phyloP scores from a whole-genome alignment of 2,329 filamentous ascomycete species.

The Colletotrichum gigasporum region DNA sequence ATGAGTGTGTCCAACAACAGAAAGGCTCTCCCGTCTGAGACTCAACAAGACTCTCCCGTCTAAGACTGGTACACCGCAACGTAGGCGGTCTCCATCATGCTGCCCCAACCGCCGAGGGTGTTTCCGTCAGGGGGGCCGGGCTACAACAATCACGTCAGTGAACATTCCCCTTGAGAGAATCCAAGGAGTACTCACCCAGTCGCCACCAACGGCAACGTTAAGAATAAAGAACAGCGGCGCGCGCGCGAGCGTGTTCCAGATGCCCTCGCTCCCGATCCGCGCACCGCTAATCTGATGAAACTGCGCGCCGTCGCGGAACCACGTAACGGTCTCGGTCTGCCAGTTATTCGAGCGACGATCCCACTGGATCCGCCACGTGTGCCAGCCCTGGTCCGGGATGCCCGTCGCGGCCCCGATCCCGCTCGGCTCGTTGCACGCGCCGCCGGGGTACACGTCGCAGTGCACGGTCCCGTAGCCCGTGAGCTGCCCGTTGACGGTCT shows the following conservation, averaged over 20 bases:
- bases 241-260: slow-evolving; percentile 55
- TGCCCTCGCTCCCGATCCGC: slow-evolving; percentile 48
- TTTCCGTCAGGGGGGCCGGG: slow-evolving; percentile 42
- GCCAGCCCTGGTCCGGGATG: slow-evolving; percentile 56
- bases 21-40: neutral
- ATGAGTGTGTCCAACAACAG: neutral
- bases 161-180: neutral
- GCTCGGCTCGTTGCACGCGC: slow-evolving; percentile 57
- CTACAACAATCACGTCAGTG: slow-evolving; percentile 30
- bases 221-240: slow-evolving; percentile 56
- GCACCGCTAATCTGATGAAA: slow-evolving; percentile 55
- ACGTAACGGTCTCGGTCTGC: slow-evolving; percentile 57
- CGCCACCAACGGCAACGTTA: slow-evolving; percentile 58
- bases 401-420: slow-evolving; percentile 47
- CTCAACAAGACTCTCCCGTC: neutral
- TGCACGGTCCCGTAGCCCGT: slow-evolving; percentile 59
- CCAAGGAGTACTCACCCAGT: slow-evolving; percentile 45
- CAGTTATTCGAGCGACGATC: slow-evolving; percentile 55
- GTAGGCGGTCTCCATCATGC: slow-evolving; percentile 52
- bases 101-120: slow-evolving; percentile 47
- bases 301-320: slow-evolving; percentile 54
- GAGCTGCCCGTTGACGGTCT: slow-evolving; percentile 56
- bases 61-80: slow-evolving; percentile 48
- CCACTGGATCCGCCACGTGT: slow-evolving; percentile 57
- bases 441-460: slow-evolving; percentile 54